Base-by-base conservation (phyloP, 2,329 filamentous ascomycete species). In the Sporothrix schenckii region DNA sequence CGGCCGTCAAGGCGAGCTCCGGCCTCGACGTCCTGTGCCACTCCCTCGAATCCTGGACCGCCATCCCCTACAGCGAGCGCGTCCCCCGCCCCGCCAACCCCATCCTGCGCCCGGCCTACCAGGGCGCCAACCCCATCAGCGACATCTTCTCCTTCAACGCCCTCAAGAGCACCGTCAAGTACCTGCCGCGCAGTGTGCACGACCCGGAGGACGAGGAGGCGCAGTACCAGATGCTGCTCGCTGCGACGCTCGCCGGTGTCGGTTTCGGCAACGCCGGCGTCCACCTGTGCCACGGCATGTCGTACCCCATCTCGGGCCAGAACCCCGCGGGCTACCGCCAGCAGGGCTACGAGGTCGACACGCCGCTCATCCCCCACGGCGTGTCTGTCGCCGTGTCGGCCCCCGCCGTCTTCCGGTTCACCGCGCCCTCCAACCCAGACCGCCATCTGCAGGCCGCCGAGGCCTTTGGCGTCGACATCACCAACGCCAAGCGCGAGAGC, bases 231-330 rank as follows among this genome's bases (percentile, higher is more conserved):
- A 99, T 99, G 96, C 85, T 99, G 41, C 87, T 99, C 24, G 95
- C 95, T 2, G 92, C 95, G 0, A 99, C 95, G 2, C 72, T 99
- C 2, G 95, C 96, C 0, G 95, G 95, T 60, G 93, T 99, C 3
- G 95, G 95, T 0, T 99, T 99, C 79, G 95, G 96, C 24, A 99
- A 99, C 76, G 96, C 96, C 1, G 95, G 96, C 66, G 95, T 99
- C 2, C 95, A 99, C 81, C 84, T 89, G 58, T 89, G 87, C 74
- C 87, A 89, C 73, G 87, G 94, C 78, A 98, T 99, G 94, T 96
- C 92, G 30, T 99, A 99, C 78, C 95, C 95, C 21, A 97, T 99
- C 77, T 97, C 93, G 0, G 92, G 93, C 41, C 94, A 97, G 79
- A 99, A 99, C 79, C 92, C 92, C 0, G 7, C 63, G 19, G 90